These are phyloP conservation scores for Graphiopsis chlorocephala DNA, from an alignment of 2,329 filamentous ascomycete genomes.

Conservation along the genomic window DNA sequence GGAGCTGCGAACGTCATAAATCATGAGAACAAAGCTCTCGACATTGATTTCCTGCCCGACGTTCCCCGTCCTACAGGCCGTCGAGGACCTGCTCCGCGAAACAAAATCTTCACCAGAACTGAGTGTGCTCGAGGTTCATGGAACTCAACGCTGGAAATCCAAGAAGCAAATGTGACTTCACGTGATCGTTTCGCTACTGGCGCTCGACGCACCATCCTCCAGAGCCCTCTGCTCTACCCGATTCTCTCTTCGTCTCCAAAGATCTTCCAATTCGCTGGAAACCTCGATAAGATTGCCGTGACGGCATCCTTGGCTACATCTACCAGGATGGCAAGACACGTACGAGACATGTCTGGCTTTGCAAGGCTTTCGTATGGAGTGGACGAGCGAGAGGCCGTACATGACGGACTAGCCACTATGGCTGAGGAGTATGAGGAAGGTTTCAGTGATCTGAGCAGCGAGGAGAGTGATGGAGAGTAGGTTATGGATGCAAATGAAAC, in stretches of 20 bases:
- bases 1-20: conserved; percentile 28
- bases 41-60: conserved; percentile 30
- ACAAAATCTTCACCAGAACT: conserved; percentile 42
- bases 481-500: neutral
- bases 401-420: conserved; percentile 76
- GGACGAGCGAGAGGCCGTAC: conserved; percentile 80
- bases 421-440: conserved; percentile 86
- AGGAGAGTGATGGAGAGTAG: conserved; percentile 37
- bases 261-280: conserved; percentile 58
- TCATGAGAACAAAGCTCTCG: conserved; percentile 8
- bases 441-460: conserved; percentile 73
- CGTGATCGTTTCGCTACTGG: conserved; percentile 30
- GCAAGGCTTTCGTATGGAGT: conserved; percentile 63
- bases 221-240: conserved; percentile 63
- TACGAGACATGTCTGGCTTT: conserved; percentile 55
- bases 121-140: conserved; percentile 41
- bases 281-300: conserved; percentile 43
- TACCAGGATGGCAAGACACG: conserved; percentile 65
- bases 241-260: conserved; percentile 79
- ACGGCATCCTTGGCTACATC: conserved; percentile 66
- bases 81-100: conserved; percentile 14
- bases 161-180: conserved; percentile 30
- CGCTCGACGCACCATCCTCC: conserved; percentile 35
- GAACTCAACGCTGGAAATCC: conserved; percentile 32
- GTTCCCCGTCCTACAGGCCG: conserved; percentile 19